These are phyloP conservation scores for Pythium periplocum DNA, from an alignment of 352 stramenopile species.

Conservation along the genomic window DNA sequence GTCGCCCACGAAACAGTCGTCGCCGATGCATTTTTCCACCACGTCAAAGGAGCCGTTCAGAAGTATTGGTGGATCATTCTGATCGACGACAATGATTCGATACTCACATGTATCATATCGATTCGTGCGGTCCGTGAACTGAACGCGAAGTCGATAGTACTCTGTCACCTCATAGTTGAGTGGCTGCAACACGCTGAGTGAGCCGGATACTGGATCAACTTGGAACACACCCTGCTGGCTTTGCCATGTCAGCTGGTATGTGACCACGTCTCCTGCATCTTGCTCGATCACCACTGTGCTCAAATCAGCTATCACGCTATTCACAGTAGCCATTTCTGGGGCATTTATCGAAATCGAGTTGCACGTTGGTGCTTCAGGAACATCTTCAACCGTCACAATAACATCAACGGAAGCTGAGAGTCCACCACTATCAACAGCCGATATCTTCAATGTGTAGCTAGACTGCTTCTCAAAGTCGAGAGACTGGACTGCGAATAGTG, in stretches of 20 bases:
- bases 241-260: conserved; percentile 12
- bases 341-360: conserved; percentile 17
- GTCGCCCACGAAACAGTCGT: conserved; percentile 38
- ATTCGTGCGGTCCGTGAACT: conserved; percentile 36
- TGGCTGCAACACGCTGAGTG: conserved; percentile 14
- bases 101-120: conserved; percentile 39
- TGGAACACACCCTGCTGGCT: conserved; percentile 8
- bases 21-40: conserved; percentile 34
- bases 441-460: conserved; percentile 34
- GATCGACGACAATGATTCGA: conserved; percentile 31
- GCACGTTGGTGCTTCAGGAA: conserved; percentile 37
- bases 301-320: conserved; percentile 9
- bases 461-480: conserved; percentile 37
- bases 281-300: conserved; percentile 10
- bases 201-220: conserved; percentile 10
- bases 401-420: conserved; percentile 23
- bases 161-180: conserved; percentile 44
- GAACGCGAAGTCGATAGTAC: conserved; percentile 26
- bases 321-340: conserved; percentile 18
- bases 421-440: conserved; percentile 31
- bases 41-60: conserved; percentile 37
- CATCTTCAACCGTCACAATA: conserved; percentile 28
- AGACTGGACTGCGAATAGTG: conserved; percentile 24
- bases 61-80: conserved; percentile 38
- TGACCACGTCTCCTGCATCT: conserved; percentile 16